Evolutionary conservation across 371 early-diverging fungal genomes (phyloP), one percentile per base, ranked within the genome.

Genomic region (Phascolomyces articulosus): DNA sequence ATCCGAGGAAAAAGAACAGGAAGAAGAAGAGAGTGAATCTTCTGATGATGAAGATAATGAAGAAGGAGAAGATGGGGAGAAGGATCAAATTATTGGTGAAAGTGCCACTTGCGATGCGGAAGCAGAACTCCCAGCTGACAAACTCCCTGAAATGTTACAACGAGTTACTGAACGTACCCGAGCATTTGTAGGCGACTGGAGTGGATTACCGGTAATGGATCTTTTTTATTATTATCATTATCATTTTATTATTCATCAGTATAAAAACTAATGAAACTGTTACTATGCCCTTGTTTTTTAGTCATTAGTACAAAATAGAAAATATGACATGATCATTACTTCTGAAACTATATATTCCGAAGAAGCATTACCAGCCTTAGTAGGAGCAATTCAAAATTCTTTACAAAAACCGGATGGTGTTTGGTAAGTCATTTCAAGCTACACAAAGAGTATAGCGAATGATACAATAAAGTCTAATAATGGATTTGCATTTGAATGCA

Each of bases 281-380:
- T 21, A 24, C 38, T 31, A 21, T 4, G 16, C 38, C 31, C 27
- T 8, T 29, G 31, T n/a, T 44, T 23, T 11, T 2, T 40, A 64
- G 62, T n/a, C 31, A 55, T 56, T 63, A 56, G 38, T 24, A 54
- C 51, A 51, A 51, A 23, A 56, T 40, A 18, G 8, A 21, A 80
- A 84, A 68, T 96, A 94, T 61, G 94, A 96, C 70, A 63, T 96
- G 65, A 83, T 98, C 49, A 69, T 98, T 40, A 93, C 96, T n/a
- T 93, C 95, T 26, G 98, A 98, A 72, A 96, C 96, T 3, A 93
- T 98, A 40, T 98, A 98, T 75, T 84, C 89, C 20, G 80, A 87
- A 40, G 85, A 91, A 38, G 82, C 90, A 2, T 74, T 85, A 18
- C 79, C 73, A 27, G 80, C 82, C 53, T 79, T 95, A 26, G 83